Evolutionary conservation across 441 rosid species (phyloP), one percentile per base, ranked within the genome.

Genomic region (Syzygium malaccense): DNA sequence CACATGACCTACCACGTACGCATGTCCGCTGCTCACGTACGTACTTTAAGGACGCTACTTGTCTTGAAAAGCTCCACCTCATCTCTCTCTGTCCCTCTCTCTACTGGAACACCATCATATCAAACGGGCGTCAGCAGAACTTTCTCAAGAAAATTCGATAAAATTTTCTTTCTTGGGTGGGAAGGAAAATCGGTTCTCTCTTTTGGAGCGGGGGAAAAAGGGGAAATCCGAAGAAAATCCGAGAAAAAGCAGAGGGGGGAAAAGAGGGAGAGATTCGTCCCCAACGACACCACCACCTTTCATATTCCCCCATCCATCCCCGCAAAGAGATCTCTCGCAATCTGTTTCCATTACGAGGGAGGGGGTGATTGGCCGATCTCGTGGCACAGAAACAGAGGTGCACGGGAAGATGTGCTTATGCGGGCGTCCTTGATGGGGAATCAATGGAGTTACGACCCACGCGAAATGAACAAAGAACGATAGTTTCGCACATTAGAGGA

Each of bases 301-400:
- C 60, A 68, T 88, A 55, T 89, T 86, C 88, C 86, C 55, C 17
- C 49, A 58, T 87, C 71, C 55, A 10, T 33, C 25, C 11, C 26
- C 10, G 79, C 79, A 11, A 11, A 33, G 88, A 86, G 88, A 87
- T 88, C 88, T 86, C 84, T 83, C 58, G 68, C 88, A 14, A 64
- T 85, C 75, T 90, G 53, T 88, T 86, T 75, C 89, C 53, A 12
- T 71, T 11, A 13, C 7, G 49, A 13, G 26, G 26, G 28, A 8
- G 25, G 45, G 45, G 85, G 85, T 88, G 89, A 89, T 89, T 60
- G 86, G 66, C 89, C 87, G 68, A 78, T 85, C 88, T 79, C 87
- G 89, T 90, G 93, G 90, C 88, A 86, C 89, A 45, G 45, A 89
- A 89, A 60, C 86, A 86, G 58, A 64, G 86, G 75, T 1, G 15